A percentile compares a stretch with the other conserved stretches of the same genome.
Evolutionary conservation across 2,329 filamentous ascomycete species (phyloP).

Genomic region (Arthrobotrys sinensis): DNA sequence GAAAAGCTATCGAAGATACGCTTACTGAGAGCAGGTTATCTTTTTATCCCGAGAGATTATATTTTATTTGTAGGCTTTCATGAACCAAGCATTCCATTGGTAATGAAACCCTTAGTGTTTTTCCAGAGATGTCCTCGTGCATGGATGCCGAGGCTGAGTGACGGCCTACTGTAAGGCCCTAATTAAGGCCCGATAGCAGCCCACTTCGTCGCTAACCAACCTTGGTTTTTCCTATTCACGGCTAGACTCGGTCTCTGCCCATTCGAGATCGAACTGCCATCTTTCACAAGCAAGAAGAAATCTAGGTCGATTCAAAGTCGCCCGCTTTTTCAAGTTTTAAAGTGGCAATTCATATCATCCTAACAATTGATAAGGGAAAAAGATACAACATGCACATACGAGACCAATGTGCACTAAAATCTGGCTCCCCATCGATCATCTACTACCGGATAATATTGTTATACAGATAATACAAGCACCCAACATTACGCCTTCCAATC

Average conservation of each 20-base stretch:
- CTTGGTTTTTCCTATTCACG: neutral
- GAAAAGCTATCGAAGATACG: too few relatives aligned
- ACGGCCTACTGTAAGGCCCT: constrained; percentile 1
- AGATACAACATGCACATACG: too few relatives aligned
- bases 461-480: neutral
- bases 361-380: neutral
- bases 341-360: neutral
- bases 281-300: too few relatives aligned
- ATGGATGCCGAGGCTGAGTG: neutral
- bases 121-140: neutral
- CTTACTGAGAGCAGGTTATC: too few relatives aligned
- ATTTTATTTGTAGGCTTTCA: too few relatives aligned
- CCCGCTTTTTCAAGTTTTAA: too few relatives aligned
- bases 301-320: too few relatives aligned
- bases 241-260: neutral
- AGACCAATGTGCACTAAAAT: too few relatives aligned
- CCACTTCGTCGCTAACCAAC: too few relatives aligned
- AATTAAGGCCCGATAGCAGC: neutral
- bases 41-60: too few relatives aligned
- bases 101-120: neutral
- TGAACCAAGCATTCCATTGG: neutral
- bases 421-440: neutral
- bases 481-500: neutral
- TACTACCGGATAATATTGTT: constrained; percentile 3
- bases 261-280: neutral